Base-by-base conservation (phyloP, 768 basidiomycete genomes). In the Trametes cubensis region DNA sequence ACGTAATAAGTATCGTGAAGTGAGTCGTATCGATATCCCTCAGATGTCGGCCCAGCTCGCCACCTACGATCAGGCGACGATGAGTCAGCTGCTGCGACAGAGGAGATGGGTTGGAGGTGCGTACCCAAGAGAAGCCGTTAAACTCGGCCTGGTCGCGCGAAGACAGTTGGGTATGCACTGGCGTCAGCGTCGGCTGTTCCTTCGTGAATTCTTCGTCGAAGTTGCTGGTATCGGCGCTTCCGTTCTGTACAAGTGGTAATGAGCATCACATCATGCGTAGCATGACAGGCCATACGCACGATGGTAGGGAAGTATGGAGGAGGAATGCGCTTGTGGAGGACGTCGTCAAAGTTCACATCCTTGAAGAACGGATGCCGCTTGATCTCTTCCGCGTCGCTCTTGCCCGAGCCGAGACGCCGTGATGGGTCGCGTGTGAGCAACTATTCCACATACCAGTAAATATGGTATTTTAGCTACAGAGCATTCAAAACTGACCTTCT, bases 301-400 rank as follows among this genome's bases (percentile, higher is more conserved):
- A 99, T 94, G 2, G 89, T 92, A 17, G 97, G 97, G 86, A 94
- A 95, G 80, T 98, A 99, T 4, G 96, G 93, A 21, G 95, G 92
- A 21, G 95, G 95, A 70, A 98, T 94, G 62, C 95, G 92, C 77
- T 98, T 98, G 79, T 97, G 83, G 66, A 96, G 74, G n/a, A 99
- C 91, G 74, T 98, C 96, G 66, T 98, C 97, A 74, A 90, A 99
- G 78, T 78, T 98, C 51, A 96, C 92, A 73, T 98, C 97, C 76
- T 95, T 95, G 84, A 99, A 99, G 86, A 98, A 99, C 4, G 94
- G 87, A 72, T 98, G 97, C 58, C 85, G 83, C 78, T 99, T 99
- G 79, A 99, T 96, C 69, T 98, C 96, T 69, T 94, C 92, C 1
- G 97, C 97, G 68, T 98, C 97, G 61, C 86, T 85, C 72, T 94